Base-by-base conservation (phyloP, 148 eudicot genomes). In the Heliosperma pusillum region DNA sequence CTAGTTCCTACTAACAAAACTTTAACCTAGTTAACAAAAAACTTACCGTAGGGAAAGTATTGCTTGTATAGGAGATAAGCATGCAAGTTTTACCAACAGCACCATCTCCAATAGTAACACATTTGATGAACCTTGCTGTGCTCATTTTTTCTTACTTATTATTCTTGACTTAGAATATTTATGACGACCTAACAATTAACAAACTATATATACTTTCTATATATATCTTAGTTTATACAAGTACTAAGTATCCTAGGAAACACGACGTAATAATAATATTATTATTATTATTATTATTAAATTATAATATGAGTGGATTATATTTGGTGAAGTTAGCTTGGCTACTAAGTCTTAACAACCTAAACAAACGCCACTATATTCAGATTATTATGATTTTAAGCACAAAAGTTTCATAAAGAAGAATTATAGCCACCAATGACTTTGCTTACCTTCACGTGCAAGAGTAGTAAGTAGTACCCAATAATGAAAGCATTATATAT, bases 101-200 rank as follows among this genome's bases (percentile, higher is more conserved):
- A 69, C 82, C 82, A 69, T 79, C 82, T 61, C 82, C 82, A 79
- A 79, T 69, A 4, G 82, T 79, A 29, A 79, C 82, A 79, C 82
- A 79, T 78, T 79, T 79, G 65, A 79, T 74, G 53, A 79, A 79
- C 58, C 78, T 74, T 6, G 78, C 55, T 26, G 78, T 74, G 53
- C 74, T 74, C 82, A 79, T 79, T 21, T 72, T 56, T 16, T 27
- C 15, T 21, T 55, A 36, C 17, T 59, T 1, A n/a, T 6, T 25
- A 24, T 6, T 33, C 11, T 12, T 65, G 2, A 11, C 40, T 66
- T 27, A 44, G 9, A 22, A 11, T 20, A 21, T 5, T 17, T 59
- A 12, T 59, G 20, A 59, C 24, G 25, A 25, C 26, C 21, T 57
- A 20, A 19, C 24, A 57, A 50, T 50, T 20, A 57, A 19, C 24